These are phyloP conservation scores for Rutstroemia sp. DNA, from an alignment of 2,329 filamentous ascomycete genomes.

Conservation along the genomic window DNA sequence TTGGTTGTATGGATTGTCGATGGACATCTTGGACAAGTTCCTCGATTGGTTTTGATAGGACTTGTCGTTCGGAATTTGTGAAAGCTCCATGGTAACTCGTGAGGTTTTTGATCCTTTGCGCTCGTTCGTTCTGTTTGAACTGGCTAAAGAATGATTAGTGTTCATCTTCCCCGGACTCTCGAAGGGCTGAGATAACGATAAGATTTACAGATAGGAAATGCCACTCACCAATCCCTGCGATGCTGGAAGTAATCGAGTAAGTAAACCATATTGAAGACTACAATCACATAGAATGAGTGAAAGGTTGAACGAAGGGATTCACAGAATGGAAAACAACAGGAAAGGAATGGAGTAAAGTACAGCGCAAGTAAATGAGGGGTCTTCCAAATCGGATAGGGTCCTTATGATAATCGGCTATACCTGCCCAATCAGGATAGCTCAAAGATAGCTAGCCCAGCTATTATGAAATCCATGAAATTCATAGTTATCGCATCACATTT, in stretches of 20 bases:
- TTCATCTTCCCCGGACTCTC: background rate
- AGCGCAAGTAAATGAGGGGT: constrained; percentile 1
- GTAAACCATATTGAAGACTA: constrained; percentile 26
- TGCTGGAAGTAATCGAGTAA: constrained; percentile 29
- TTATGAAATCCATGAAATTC: no score
- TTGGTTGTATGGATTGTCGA: constrained; percentile 53
- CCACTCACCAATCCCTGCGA: constrained; percentile 26
- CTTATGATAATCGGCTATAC: constrained; percentile 19
- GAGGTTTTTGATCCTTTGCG: constrained; percentile 60
- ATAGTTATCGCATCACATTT: no score
- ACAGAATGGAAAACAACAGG: background rate
- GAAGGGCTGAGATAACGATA: constrained; percentile 1
- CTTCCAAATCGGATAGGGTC: background rate
- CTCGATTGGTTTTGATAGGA: constrained; percentile 67
- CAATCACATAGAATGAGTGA: background rate
- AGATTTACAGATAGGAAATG: background rate
- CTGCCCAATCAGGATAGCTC: constrained; percentile 11
- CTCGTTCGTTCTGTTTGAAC: constrained; percentile 72
- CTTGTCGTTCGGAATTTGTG: constrained; percentile 54
- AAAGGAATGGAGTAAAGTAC: background rate
- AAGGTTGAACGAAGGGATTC: background rate
- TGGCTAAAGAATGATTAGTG: constrained; percentile 45
- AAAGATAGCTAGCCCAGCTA: background rate
- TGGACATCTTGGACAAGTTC: constrained; percentile 74
- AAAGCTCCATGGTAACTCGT: constrained; percentile 59